Evolutionary conservation across 1,139 yeast genomes (phyloP).

Genomic region (Yamadazyma mexicana): DNA sequence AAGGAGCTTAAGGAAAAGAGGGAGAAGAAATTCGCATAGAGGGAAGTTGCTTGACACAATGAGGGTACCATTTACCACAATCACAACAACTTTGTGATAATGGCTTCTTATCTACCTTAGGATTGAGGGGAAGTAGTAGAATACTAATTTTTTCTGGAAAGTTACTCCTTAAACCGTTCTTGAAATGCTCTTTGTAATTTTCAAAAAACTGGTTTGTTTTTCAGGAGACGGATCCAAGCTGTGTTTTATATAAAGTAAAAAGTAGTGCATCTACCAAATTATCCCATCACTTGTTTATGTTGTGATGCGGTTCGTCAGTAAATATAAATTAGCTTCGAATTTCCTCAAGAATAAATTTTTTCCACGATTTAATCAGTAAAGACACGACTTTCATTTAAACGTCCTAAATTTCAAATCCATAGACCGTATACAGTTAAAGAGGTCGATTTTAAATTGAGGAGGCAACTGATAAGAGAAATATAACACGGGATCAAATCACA

Average conservation of each 20-base stretch:
- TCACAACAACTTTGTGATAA: not conserved
- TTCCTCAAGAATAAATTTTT: conserved; percentile 4
- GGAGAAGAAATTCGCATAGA: conserved; percentile 37
- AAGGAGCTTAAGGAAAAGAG: conserved; percentile 49
- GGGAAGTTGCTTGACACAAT: too few species aligned
- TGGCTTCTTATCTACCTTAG: too few species aligned
- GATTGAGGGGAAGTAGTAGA: too few species aligned
- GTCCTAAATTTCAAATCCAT: too few species aligned
- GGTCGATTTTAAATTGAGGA: not conserved
- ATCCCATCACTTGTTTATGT: not conserved
- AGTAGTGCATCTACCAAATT: conserved; percentile 1
- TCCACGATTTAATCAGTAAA: not conserved
- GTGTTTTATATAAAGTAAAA: conserved; percentile 4
- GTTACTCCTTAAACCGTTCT: too few species aligned
- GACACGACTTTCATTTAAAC: not conserved
- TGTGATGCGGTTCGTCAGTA: not conserved
- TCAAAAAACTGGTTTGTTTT: too few species aligned
- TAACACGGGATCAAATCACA: too few species aligned
- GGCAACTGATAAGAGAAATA: not conserved
- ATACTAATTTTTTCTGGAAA: too few species aligned
- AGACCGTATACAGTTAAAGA: not conserved
- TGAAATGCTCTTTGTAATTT: too few species aligned
- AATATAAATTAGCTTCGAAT: conserved; percentile 6
- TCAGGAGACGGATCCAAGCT: conserved; percentile 1
- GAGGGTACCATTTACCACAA: too few species aligned